These are phyloP conservation scores for Meyerozyma smithsonii DNA, from an alignment of 1,139 yeast genomes.

Conservation along the genomic window DNA sequence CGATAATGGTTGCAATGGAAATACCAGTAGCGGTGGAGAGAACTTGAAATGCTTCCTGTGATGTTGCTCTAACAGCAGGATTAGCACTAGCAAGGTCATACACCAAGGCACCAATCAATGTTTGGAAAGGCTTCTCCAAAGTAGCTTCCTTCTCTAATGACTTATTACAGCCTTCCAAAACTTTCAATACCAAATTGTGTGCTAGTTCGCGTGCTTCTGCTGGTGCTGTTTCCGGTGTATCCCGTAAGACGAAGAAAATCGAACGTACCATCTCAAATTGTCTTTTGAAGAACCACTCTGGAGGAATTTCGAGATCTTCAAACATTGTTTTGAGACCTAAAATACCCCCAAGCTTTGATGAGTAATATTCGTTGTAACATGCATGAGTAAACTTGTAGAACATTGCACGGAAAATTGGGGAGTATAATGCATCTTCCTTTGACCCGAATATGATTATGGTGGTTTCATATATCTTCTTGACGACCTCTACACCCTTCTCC, in stretches of 20 bases:
- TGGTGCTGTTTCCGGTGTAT: slow-evolving; percentile 88
- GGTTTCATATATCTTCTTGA: slow-evolving; percentile 57
- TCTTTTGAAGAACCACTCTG: slow-evolving; percentile 66
- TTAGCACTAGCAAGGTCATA: slow-evolving; percentile 91
- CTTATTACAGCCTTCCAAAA: slow-evolving; percentile 62
- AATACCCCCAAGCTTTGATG: slow-evolving; percentile 84
- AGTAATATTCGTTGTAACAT: slow-evolving; percentile 86
- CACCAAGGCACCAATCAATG: slow-evolving; percentile 80
- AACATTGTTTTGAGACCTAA: slow-evolving; percentile 74
- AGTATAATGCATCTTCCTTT: slow-evolving; percentile 58
- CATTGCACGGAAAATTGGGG: slow-evolving; percentile 72
- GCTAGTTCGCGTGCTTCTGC: slow-evolving; percentile 71
- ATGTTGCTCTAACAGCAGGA: slow-evolving; percentile 73
- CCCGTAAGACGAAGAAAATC: slow-evolving; percentile 83
- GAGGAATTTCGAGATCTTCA: slow-evolving; percentile 62
- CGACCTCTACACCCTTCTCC: slow-evolving; percentile 63
- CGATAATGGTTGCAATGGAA: slow-evolving; percentile 69
- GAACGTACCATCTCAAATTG: slow-evolving; percentile 86
- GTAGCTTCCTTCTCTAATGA: slow-evolving; percentile 57
- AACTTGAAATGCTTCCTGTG: slow-evolving; percentile 65
- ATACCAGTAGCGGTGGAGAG: slow-evolving; percentile 68
- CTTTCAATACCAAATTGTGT: slow-evolving; percentile 55
- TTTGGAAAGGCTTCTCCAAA: slow-evolving; percentile 70
- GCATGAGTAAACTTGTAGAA: slow-evolving; percentile 82
- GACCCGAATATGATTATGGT: slow-evolving; percentile 66